A percentile compares a stretch with the other conserved stretches of the same genome.
phyloP scores from a whole-genome alignment of 495 filamentous ascomycete genomes.

The Peziza echinospora region DNA sequence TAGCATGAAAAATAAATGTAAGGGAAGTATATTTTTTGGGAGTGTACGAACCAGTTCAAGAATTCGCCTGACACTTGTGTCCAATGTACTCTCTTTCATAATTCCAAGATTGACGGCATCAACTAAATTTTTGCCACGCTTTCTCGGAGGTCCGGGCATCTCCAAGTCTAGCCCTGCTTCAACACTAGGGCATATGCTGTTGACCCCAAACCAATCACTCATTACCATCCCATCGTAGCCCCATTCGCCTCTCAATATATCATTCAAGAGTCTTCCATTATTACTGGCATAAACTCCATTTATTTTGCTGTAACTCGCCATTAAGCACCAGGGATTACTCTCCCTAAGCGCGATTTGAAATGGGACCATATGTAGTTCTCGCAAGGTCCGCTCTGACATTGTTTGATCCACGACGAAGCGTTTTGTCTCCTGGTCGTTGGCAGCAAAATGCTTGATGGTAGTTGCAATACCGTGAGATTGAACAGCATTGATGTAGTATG shows the following conservation, averaged over 20 bases:
- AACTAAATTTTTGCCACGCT: conserved; percentile 31
- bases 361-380: conserved; percentile 56
- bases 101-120: conserved; percentile 18
- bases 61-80: conserved; percentile 40
- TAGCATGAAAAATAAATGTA: neutral
- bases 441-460: conserved; percentile 64
- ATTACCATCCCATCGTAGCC: conserved; percentile 46
- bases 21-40: neutral
- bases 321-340: conserved; percentile 40
- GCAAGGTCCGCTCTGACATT: conserved; percentile 44
- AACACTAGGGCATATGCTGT: conserved; percentile 42
- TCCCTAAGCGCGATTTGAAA: conserved; percentile 53
- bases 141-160: conserved; percentile 50
- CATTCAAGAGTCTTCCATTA: conserved; percentile 38
- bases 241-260: conserved; percentile 50
- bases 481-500: conserved; percentile 43
- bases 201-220: conserved; percentile 56
- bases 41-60: conserved; percentile 30
- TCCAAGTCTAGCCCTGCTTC: conserved; percentile 52
- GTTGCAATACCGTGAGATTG: conserved; percentile 49
- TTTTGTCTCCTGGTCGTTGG: conserved; percentile 59
- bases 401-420: conserved; percentile 45
- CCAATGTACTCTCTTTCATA: conserved; percentile 30
- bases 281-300: conserved; percentile 51
- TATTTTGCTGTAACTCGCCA: conserved; percentile 58